Conservation (phyloP, 2,329 filamentous ascomycete genomes). For the Chaetomiaceae sp. region DNA sequence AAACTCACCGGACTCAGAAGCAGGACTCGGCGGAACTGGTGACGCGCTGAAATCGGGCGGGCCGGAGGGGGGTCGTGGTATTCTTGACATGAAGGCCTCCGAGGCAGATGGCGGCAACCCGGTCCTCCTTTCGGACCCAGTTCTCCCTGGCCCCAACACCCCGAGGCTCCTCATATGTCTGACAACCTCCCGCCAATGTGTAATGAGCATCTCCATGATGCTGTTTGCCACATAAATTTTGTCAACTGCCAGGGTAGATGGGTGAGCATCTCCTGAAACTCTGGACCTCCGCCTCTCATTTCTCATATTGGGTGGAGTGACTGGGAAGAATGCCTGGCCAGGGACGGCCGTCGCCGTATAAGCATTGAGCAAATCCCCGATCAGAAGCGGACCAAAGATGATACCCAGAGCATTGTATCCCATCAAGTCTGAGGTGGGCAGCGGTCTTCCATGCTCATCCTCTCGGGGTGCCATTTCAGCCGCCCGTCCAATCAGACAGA, state of each 20-base stretch:
- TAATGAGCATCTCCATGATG: constrained; percentile 62
- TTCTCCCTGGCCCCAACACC: constrained; percentile 27
- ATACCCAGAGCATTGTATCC: constrained; percentile 60
- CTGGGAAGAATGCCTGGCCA: constrained; percentile 41
- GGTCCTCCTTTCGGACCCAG: constrained; percentile 9
- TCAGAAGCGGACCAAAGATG: constrained; percentile 60
- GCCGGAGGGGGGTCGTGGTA: background rate
- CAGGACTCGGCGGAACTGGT: constrained; percentile 37
- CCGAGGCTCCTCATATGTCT: constrained; percentile 52
- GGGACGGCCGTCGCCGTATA: constrained; percentile 46
- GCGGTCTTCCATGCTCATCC: constrained; percentile 46
- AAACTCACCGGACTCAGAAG: constrained; percentile 24
- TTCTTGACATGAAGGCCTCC: constrained; percentile 36
- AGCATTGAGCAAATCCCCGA: constrained; percentile 53
- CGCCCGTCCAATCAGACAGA: constrained; percentile 56
- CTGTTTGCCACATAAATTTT: constrained; percentile 55
- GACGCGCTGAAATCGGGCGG: constrained; percentile 30
- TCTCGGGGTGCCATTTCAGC: constrained; percentile 52
- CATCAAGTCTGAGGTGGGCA: constrained; percentile 58
- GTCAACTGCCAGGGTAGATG: constrained; percentile 40
- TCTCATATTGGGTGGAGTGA: constrained; percentile 41
- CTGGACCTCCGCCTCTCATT: constrained; percentile 38
- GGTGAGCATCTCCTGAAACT: constrained; percentile 20
- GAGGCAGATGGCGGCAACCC: constrained; percentile 39
- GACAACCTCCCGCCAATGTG: constrained; percentile 61